Conservation (phyloP, 2,329 filamentous ascomycete genomes). For the Zasmidium citrigriseum region DNA sequence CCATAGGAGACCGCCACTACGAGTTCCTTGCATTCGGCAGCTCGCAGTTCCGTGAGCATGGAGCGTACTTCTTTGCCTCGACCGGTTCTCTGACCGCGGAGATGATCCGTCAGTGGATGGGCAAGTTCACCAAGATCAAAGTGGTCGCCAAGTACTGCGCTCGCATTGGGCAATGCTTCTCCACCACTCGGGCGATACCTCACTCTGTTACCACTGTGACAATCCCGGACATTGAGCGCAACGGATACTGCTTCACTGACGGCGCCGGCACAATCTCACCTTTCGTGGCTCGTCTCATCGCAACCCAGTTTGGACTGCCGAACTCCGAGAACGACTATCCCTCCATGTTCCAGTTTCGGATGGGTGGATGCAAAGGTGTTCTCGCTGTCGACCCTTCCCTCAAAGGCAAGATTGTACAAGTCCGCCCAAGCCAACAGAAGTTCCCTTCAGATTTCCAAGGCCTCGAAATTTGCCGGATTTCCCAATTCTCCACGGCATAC, state of each 20-base stretch:
- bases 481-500: constrained; percentile 72
- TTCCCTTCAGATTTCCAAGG: constrained; percentile 71
- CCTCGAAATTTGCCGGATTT: constrained; percentile 83
- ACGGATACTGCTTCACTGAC: constrained; percentile 78
- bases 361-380: constrained; percentile 91
- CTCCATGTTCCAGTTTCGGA: constrained; percentile 86
- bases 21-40: constrained; percentile 93
- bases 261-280: constrained; percentile 90
- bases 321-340: constrained; percentile 57
- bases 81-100: constrained; percentile 67
- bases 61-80: constrained; percentile 88
- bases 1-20: constrained; percentile 77
- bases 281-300: constrained; percentile 72
- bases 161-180: constrained; percentile 91
- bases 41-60: constrained; percentile 89
- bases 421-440: constrained; percentile 85
- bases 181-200: constrained; percentile 77
- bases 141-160: constrained; percentile 88
- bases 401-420: constrained; percentile 69
- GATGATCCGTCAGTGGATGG: constrained; percentile 84
- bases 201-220: constrained; percentile 59
- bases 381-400: constrained; percentile 67
- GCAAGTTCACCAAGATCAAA: constrained; percentile 76
- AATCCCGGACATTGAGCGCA: constrained; percentile 69
- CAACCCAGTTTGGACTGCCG: constrained; percentile 66